Percentiles rank a stretch among this genome's conserved stretches.
Evolutionary conservation across 2,329 filamentous ascomycete species (phyloP).

Genomic region (Fusarium longipes): DNA sequence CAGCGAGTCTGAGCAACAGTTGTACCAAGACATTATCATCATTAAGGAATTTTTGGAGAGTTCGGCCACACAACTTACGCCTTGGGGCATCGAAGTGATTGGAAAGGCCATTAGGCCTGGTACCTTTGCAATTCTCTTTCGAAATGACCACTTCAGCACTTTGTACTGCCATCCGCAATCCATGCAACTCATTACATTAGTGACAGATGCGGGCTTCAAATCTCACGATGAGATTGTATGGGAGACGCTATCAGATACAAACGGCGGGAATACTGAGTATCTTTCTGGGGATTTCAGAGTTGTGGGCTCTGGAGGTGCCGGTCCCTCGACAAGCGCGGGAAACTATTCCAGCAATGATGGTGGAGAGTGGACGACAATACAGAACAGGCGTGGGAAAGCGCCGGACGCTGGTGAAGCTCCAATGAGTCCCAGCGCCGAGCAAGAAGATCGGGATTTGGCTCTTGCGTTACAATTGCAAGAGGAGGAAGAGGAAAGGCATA

Average conservation of each 20-base stretch:
- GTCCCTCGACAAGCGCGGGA: conserved; percentile 29
- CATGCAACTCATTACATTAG: conserved; percentile 80
- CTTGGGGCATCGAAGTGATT: conserved; percentile 81
- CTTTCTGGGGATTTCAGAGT: conserved; percentile 90
- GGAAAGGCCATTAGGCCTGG: conserved; percentile 77
- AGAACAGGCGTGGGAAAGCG: conserved; percentile 48
- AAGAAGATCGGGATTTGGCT: conserved; percentile 89
- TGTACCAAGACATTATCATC: conserved; percentile 83
- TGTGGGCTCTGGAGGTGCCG: conserved; percentile 67
- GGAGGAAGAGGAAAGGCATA: conserved; percentile 85
- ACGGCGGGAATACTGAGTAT: conserved; percentile 83
- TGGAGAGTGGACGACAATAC: conserved; percentile 68
- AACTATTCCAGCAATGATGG: conserved; percentile 36
- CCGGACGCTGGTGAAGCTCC: conserved; percentile 45
- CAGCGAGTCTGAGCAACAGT: conserved; percentile 77
- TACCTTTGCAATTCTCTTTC: conserved; percentile 88
- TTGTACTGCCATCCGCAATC: conserved; percentile 88
- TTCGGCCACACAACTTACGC: conserved; percentile 88
- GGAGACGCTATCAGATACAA: conserved; percentile 92
- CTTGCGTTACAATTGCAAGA: conserved; percentile 93
- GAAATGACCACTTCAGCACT: conserved; percentile 97
- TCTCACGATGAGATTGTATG: conserved; percentile 92
- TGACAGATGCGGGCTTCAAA: conserved; percentile 93
- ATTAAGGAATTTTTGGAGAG: conserved; percentile 85
- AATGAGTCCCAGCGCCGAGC: conserved; percentile 62